A percentile compares a stretch with the other conserved stretches of the same genome.
These are phyloP conservation scores for Malassezia sp. DNA, from an alignment of 1,284 basidiomycete species.

Conservation along the genomic window DNA sequence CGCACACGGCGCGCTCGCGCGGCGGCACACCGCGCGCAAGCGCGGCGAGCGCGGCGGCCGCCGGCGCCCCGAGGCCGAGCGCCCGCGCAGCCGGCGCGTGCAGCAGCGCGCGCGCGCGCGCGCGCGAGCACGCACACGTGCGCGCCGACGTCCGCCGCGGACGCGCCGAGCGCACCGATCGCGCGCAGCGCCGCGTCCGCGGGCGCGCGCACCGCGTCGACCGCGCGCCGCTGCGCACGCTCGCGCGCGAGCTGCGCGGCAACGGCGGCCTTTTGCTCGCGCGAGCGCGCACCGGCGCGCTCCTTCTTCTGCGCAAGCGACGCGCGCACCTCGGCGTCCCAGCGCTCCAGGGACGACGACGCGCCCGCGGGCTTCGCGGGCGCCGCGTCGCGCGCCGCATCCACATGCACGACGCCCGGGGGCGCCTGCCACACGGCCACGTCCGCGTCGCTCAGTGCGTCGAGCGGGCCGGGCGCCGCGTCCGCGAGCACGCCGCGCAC, in stretches of 20 bases:
- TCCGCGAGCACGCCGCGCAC: conserved; percentile 25
- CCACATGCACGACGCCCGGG: conserved; percentile 31
- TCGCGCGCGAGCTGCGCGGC: conserved; percentile 38
- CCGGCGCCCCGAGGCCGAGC: conserved; percentile 1
- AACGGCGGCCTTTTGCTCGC: conserved; percentile 35
- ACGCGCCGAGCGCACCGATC: conserved; percentile 22
- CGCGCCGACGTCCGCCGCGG: conserved; percentile 23
- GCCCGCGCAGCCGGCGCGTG: conserved; percentile 16
- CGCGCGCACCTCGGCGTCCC: conserved; percentile 44
- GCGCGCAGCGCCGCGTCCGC: conserved; percentile 25
- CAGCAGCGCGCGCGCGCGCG: conserved; percentile 26
- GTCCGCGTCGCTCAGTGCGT: conserved; percentile 26
- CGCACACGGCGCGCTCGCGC: conserved; percentile 18
- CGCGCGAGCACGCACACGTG: conserved; percentile 30
- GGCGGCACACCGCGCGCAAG: not conserved
- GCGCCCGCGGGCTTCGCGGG: conserved; percentile 11
- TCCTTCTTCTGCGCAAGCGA: conserved; percentile 41
- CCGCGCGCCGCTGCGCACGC: conserved; percentile 25
- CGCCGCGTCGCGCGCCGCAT: conserved; percentile 20
- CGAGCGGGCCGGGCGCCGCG: conserved; percentile 22
- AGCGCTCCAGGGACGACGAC: conserved; percentile 35
- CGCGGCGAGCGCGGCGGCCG: conserved; percentile 1
- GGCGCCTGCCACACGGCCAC: conserved; percentile 39
- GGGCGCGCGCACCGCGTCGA: conserved; percentile 22
- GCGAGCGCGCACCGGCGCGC: conserved; percentile 28